These are phyloP conservation scores for Senna siamea DNA, from an alignment of 306 rosid species.

Conservation along the genomic window DNA sequence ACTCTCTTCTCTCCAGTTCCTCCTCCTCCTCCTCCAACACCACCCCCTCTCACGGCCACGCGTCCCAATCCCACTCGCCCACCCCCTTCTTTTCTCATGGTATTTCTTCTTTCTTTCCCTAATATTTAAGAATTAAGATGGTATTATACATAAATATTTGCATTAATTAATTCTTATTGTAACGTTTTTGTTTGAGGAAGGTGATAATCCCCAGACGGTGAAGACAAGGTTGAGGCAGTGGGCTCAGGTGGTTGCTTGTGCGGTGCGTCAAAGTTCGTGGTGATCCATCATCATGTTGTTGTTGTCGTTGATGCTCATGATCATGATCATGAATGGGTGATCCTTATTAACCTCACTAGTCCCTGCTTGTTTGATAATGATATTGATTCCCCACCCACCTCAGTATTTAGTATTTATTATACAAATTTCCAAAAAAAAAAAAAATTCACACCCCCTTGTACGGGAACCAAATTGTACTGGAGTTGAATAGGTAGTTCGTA, in stretches of 20 bases:
- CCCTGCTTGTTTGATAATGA: not conserved
- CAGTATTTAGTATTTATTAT: too few species aligned
- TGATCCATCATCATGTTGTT: too few species aligned
- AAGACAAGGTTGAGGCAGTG: slow-evolving; percentile 86
- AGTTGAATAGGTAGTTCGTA: not conserved
- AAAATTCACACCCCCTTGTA: not conserved
- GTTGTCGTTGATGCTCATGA: too few species aligned
- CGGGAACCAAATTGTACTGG: not conserved
- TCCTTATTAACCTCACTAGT: not conserved
- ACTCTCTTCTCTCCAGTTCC: slow-evolving; percentile 47
- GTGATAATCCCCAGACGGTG: slow-evolving; percentile 79
- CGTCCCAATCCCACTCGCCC: slow-evolving; percentile 37
- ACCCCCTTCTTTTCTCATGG: slow-evolving; percentile 59
- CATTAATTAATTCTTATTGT: not conserved
- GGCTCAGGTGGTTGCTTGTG: slow-evolving; percentile 98
- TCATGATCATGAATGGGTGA: slow-evolving; percentile 15
- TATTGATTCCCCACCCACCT: too few species aligned
- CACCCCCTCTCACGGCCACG: slow-evolving; percentile 57
- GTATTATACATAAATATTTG: too few species aligned
- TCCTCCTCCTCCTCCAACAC: not conserved
- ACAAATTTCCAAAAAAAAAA: not conserved
- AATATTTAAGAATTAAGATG: too few species aligned
- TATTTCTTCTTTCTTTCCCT: too few species aligned
- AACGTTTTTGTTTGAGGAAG: slow-evolving; percentile 42
- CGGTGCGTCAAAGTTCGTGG: slow-evolving; percentile 69